phyloP scores from a whole-genome alignment of 352 stramenopile species.

The Halophytophthora batemanensis region DNA sequence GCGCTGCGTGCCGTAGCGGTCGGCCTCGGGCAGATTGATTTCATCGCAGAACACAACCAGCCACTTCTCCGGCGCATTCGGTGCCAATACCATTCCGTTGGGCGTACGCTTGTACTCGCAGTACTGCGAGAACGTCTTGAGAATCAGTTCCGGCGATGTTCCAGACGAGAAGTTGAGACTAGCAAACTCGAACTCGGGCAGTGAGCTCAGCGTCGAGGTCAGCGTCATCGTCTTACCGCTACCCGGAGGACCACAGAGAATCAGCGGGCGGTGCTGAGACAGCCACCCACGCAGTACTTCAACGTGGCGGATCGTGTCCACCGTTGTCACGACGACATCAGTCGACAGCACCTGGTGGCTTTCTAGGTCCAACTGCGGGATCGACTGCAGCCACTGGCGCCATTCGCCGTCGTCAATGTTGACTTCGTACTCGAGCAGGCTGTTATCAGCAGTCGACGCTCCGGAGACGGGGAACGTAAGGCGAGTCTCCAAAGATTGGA shows the following conservation, averaged over 20 bases:
- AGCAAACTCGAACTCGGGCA: constrained; percentile 98
- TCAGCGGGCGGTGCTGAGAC: constrained; percentile 94
- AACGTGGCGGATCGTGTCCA: constrained; percentile 98
- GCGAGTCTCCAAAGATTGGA: constrained; percentile 87
- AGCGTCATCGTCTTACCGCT: constrained; percentile 99
- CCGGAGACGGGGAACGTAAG: constrained; percentile 82
- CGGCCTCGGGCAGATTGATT: constrained; percentile 98
- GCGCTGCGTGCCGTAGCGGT: constrained; percentile 98
- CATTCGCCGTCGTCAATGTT: constrained; percentile 97
- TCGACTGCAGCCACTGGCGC: constrained; percentile 94
- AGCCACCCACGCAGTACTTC: constrained; percentile 98
- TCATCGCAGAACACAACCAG: constrained; percentile 99
- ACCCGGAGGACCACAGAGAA: constrained; percentile 98
- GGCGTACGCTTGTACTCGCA: constrained; percentile 98
- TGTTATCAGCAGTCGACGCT: constrained; percentile 60
- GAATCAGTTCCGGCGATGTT: constrained; percentile 97
- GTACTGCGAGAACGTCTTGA: constrained; percentile 99
- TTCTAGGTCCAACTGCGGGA: constrained; percentile 98
- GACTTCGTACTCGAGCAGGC: constrained; percentile 95
- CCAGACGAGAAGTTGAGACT: constrained; percentile 99
- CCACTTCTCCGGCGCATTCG: constrained; percentile 94
- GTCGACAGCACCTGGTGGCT: constrained; percentile 95
- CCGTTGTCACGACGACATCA: constrained; percentile 99
- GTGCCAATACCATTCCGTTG: constrained; percentile 95
- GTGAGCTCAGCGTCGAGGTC: constrained; percentile 95